phyloP scores from a whole-genome alignment of 345 rosid genomes.

The Trapa incisa region DNA sequence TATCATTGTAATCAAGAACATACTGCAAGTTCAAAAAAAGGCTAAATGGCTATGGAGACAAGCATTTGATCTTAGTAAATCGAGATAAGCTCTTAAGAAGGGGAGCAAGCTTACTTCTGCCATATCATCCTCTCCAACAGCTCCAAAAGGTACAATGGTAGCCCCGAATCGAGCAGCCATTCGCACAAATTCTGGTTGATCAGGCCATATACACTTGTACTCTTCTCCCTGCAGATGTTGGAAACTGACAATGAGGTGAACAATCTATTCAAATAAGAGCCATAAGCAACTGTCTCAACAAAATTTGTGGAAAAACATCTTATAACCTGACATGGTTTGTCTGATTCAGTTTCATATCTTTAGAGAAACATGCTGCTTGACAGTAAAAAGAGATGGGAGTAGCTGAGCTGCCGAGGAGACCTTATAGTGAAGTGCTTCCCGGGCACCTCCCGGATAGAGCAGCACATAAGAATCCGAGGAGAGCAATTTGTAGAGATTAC shows the following conservation, averaged over 20 bases:
- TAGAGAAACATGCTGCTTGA: background rate
- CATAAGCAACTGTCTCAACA: background rate
- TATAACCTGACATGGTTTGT: too few species aligned
- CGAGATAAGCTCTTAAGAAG: background rate
- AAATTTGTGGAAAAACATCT: too few species aligned
- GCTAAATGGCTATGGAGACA: too few species aligned
- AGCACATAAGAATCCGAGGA: slow-evolving; percentile 50
- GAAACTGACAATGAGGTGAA: background rate
- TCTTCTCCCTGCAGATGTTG: slow-evolving; percentile 11
- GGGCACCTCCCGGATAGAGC: slow-evolving; percentile 76
- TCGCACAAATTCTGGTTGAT: slow-evolving; percentile 10
- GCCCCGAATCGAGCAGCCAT: slow-evolving; percentile 10
- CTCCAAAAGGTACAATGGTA: slow-evolving; percentile 14
- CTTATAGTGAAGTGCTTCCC: slow-evolving; percentile 81
- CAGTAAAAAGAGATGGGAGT: background rate
- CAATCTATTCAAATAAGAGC: background rate
- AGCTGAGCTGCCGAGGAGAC: slow-evolving; percentile 13
- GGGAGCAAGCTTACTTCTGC: slow-evolving; percentile 7
- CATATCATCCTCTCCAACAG: slow-evolving; percentile 17
- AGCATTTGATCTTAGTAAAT: background rate
- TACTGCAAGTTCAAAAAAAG: slow-evolving; percentile 12
- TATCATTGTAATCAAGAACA: slow-evolving; percentile 34
- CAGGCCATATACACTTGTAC: slow-evolving; percentile 13
- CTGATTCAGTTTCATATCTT: too few species aligned
- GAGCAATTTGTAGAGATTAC: slow-evolving; percentile 54